Conservation (phyloP, 768 basidiomycete genomes). For the Phallus indusiatus region DNA sequence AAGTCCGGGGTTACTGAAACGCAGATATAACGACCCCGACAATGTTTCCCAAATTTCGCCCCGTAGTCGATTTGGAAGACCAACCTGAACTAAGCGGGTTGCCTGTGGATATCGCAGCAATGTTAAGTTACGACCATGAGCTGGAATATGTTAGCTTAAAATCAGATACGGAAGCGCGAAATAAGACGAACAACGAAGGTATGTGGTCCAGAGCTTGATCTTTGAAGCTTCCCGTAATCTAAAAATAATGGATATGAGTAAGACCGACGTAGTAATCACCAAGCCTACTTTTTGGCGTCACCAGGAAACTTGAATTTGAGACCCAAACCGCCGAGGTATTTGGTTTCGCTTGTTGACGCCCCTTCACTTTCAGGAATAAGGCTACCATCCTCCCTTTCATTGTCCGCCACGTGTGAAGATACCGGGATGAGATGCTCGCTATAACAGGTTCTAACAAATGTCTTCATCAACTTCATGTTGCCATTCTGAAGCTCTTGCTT, state of each 20-base stretch:
- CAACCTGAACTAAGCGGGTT: slow-evolving; percentile 95
- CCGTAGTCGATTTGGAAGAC: slow-evolving; percentile 85
- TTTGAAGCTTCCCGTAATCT: slow-evolving; percentile 89
- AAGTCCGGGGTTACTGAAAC: slow-evolving; percentile 75
- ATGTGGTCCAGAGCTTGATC: slow-evolving; percentile 90
- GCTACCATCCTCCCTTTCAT: slow-evolving; percentile 61
- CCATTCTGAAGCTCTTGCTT: slow-evolving; percentile 84
- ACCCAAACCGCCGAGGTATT: slow-evolving; percentile 72
- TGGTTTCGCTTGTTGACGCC: slow-evolving; percentile 29
- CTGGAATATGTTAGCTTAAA: slow-evolving; percentile 29
- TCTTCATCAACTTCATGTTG: slow-evolving; percentile 88
- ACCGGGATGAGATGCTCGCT: slow-evolving; percentile 77
- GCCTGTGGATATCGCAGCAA: slow-evolving; percentile 93
- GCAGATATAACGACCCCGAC: slow-evolving; percentile 87
- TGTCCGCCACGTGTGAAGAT: slow-evolving; percentile 46
- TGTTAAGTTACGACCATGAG: slow-evolving; percentile 91
- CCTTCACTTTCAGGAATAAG: slow-evolving; percentile 45
- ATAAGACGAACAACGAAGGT: slow-evolving; percentile 54
- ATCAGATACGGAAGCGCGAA: background rate
- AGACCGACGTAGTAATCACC: background rate
- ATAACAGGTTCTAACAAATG: slow-evolving; percentile 87
- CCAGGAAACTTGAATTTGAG: slow-evolving; percentile 85
- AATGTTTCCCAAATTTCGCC: slow-evolving; percentile 99
- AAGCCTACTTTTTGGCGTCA: slow-evolving; percentile 76
- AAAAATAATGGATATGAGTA: background rate